Base-by-base conservation (phyloP, 1,284 basidiomycete genomes). In the Puccinia coronata region DNA sequence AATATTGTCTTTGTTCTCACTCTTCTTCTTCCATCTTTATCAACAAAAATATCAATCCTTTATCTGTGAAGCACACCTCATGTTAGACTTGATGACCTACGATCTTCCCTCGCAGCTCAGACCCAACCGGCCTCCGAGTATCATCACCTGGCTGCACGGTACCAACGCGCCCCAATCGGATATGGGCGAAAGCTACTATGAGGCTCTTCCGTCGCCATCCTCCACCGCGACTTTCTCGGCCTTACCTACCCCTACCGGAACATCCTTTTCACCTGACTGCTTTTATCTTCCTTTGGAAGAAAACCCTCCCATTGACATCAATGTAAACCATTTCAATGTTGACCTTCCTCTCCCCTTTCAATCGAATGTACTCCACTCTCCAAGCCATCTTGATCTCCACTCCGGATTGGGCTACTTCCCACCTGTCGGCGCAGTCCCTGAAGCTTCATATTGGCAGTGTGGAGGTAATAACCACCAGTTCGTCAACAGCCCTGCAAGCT, bases 221-320 rank as follows among this genome's bases (percentile, higher is more conserved):
- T 72, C 70, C 49, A 55, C 70, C 25, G 70, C 49, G 16, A 72
- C 49, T 2, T 72, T 72, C 31, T 72, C 70, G 43, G 51, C 43
- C n/a, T 20, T 55, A n/a, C 70, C 70, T 53, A 55, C 70, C 34
- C 70, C 49, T 53, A 72, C 49, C 1, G 49, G 34, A 51, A 36
- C 25, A 16, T 28, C 31, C 34, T 72, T 55, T 28, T 23, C 70
- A 47, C 18, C 49, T 31, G 49, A 55, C n/a, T 72, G 4, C 39
- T 1, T 23, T 55, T 28, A 72, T 23, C 18, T 23, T 55, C 12
- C 34, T 9, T 20, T 1, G 23, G 34, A 39, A 23, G 49, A 72
- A 34, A 51, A 72, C 3, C 31, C 25, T 28, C 31, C 34, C 14
- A 34, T 55, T 14, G 49, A 23, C 31, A n/a, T 39, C 70, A 69